Evolutionary conservation across 768 basidiomycete genomes (phyloP).

Genomic region (Termitomyces sp.): DNA sequence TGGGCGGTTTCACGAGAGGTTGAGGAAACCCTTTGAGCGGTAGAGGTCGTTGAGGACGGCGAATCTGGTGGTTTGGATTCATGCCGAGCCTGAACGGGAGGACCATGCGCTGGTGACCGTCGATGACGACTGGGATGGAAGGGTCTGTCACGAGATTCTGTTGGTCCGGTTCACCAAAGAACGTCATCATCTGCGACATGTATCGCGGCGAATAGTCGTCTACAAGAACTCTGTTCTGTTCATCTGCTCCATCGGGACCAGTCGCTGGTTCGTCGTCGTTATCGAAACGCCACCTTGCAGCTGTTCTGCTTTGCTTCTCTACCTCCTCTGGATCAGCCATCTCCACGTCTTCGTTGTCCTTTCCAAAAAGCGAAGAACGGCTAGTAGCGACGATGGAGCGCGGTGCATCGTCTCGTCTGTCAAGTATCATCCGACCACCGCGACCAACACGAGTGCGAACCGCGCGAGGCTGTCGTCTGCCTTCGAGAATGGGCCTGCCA

Average conservation of each 20-base stretch:
- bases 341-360: slow-evolving; percentile 23
- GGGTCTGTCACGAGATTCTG: slow-evolving; percentile 51
- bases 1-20: slow-evolving; percentile 11
- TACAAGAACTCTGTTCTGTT: slow-evolving; percentile 64
- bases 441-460: slow-evolving; percentile 81
- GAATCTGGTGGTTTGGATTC: slow-evolving; percentile 29
- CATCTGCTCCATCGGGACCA: slow-evolving; percentile 61
- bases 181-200: slow-evolving; percentile 52
- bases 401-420: slow-evolving; percentile 53
- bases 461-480: slow-evolving; percentile 34
- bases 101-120: slow-evolving; percentile 51
- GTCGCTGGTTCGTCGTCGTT: slow-evolving; percentile 56
- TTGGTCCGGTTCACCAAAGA: slow-evolving; percentile 57
- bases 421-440: slow-evolving; percentile 74
- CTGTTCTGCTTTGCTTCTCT: slow-evolving; percentile 34
- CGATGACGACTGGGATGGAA: slow-evolving; percentile 41
- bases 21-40: slow-evolving; percentile 16
- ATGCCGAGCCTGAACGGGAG: slow-evolving; percentile 51
- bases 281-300: slow-evolving; percentile 71
- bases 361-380: slow-evolving; percentile 30
- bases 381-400: slow-evolving; percentile 21
- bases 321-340: slow-evolving; percentile 33
- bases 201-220: slow-evolving; percentile 71
- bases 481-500: slow-evolving; percentile 20
- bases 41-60: slow-evolving; percentile 25